These are phyloP conservation scores for Gastrolobium villosum DNA, from an alignment of 306 rosid genomes.

Conservation along the genomic window DNA sequence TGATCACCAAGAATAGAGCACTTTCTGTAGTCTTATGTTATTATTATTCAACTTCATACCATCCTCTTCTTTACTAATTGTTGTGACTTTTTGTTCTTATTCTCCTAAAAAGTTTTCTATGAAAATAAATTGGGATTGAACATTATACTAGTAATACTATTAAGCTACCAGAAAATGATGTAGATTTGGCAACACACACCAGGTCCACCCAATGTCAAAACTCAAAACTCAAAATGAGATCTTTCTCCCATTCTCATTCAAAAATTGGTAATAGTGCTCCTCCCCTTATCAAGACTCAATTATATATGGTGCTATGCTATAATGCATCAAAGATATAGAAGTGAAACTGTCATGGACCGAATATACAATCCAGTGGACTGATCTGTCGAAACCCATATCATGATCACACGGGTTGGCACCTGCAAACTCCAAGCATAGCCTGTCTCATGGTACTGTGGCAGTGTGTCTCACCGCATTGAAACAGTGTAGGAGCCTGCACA, in stretches of 20 bases:
- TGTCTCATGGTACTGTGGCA: no score
- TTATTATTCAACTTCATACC: neutral
- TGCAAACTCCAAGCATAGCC: no score
- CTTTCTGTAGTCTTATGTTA: neutral
- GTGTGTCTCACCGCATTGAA: no score
- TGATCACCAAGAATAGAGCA: neutral
- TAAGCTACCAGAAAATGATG: slow-evolving; percentile 4
- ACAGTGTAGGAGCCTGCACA: no score
- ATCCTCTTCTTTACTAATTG: slow-evolving; percentile 10
- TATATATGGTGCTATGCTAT: neutral
- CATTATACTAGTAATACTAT: neutral
- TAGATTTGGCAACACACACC: slow-evolving; percentile 11
- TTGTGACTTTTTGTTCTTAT: neutral
- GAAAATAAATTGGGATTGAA: neutral
- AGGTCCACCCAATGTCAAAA: slow-evolving; percentile 1
- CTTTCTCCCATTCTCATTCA: neutral
- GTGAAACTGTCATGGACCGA: neutral
- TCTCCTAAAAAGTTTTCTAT: neutral
- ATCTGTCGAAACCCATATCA: no score
- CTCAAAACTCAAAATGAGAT: neutral
- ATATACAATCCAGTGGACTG: no score
- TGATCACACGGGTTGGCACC: no score
- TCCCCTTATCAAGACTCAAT: slow-evolving; percentile 6
- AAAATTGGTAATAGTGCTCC: slow-evolving; percentile 8
- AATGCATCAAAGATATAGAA: neutral